phyloP scores from a whole-genome alignment of 768 basidiomycete genomes.

The Boletus rufocinnamomeus region DNA sequence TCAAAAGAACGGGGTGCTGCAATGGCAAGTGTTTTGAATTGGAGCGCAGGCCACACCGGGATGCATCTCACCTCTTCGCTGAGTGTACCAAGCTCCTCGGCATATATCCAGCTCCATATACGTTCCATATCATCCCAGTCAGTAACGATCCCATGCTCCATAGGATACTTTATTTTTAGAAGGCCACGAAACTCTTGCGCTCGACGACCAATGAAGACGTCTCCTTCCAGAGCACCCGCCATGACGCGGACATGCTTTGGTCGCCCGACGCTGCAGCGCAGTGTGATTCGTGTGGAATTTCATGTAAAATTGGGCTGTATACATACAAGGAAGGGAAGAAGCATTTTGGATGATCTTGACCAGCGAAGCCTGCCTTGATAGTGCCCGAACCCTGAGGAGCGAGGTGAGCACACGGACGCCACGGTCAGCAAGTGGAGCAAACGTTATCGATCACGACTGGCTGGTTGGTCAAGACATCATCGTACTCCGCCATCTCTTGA shows the following conservation, averaged over 20 bases:
- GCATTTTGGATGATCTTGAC: constrained; percentile 98
- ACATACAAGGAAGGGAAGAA: constrained; percentile 99
- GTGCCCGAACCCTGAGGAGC: constrained; percentile 88
- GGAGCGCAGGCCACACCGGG: not conserved
- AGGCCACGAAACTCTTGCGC: constrained; percentile 96
- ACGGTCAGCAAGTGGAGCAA: constrained; percentile 34
- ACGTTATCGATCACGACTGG: constrained; percentile 99
- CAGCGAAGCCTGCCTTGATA: constrained; percentile 98
- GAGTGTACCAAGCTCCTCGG: constrained; percentile 91
- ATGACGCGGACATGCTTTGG: constrained; percentile 98
- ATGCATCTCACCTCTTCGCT: constrained; percentile 82
- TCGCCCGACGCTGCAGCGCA: constrained; percentile 73
- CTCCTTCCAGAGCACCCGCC: constrained; percentile 96
- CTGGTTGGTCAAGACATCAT: constrained; percentile 96
- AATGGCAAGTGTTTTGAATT: constrained; percentile 14
- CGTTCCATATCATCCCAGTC: constrained; percentile 99
- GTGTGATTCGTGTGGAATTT: constrained; percentile 22
- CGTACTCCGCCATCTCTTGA: constrained; percentile 75
- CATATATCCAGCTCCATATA: constrained; percentile 98
- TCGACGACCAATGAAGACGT: constrained; percentile 91
- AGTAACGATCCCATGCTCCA: constrained; percentile 98
- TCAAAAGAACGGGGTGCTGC: constrained; percentile 95
- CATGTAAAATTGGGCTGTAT: constrained; percentile 34
- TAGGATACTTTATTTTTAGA: constrained; percentile 97
- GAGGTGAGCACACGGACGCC: constrained; percentile 28